Evolutionary conservation across 768 basidiomycete genomes (phyloP), one percentile per base, ranked within the genome.

Genomic region (Leucocoprinus birnbaumii): DNA sequence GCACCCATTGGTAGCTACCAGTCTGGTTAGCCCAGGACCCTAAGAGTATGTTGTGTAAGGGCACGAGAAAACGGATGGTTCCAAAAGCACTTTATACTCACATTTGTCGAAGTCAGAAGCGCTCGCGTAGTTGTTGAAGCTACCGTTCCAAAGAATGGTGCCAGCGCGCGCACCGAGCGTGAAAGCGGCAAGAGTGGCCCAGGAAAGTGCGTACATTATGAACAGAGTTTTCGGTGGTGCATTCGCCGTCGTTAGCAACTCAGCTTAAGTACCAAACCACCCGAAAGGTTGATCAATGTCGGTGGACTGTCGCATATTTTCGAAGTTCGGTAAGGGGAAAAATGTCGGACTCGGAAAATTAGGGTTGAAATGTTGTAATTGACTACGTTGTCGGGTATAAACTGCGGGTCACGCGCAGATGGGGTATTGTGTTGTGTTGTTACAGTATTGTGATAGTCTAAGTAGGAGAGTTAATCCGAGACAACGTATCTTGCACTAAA

Each of bases 21-120:
- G 82, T 77, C 69, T 80, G 67, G 65, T 73, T 77, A 6, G 78
- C 67, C 79, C 79, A 83, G 25, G 79, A 79, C 82, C 80, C 82
- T 82, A 42, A 3, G 34, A 54, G 24, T 51, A 9, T 49, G 22
- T 31, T 10, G 3, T 18, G 18, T 26, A 11, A 58, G 34, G 27
- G n/a, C 26, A 51, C 41, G 37, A 44, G 27, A 53, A 22, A 3
- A 51, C 37, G 21, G 41, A 18, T 22, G 19, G 18, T 21, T 11
- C 38, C 13, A 38, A n/a, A 38, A 13, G 22, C 14, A 11, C 62
- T 75, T 56, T 51, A n/a, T n/a, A n/a, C n/a, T n/a, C n/a, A 80
- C 81, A 84, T 48, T 73, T 71, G 59, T 84, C 82, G 55, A 85
- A 85, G 53, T 73, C 75, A 2, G 78, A 62, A 2, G 68, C 69